phyloP scores from a whole-genome alignment of 768 basidiomycete species.

The Peribolospora baueri region DNA sequence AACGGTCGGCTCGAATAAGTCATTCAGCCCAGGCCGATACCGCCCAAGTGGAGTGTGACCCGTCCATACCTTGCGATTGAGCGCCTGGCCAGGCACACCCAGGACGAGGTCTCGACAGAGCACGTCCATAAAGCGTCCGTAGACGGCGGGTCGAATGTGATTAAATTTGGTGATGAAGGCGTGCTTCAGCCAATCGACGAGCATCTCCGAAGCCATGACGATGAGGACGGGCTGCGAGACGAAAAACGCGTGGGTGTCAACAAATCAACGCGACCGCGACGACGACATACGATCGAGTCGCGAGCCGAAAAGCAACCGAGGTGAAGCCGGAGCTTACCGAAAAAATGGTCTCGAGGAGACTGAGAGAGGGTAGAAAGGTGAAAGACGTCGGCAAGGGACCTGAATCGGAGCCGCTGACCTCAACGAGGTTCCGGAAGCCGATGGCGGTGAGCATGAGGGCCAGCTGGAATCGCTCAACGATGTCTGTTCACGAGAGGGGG shows the following conservation, averaged over 20 bases:
- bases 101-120: slow-evolving; percentile 72
- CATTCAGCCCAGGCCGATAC: background rate
- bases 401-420: slow-evolving; percentile 72
- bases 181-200: slow-evolving; percentile 97
- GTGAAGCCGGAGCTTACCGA: slow-evolving; percentile 30
- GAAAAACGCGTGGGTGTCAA: background rate
- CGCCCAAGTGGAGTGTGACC: background rate
- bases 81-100: slow-evolving; percentile 39
- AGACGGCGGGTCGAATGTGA: slow-evolving; percentile 82
- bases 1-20: background rate
- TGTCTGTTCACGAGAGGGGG: slow-evolving; percentile 32
- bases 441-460: slow-evolving; percentile 73
- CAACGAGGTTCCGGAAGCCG: slow-evolving; percentile 81
- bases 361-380: slow-evolving; percentile 11
- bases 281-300: no score
- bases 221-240: slow-evolving; percentile 55
- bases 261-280: slow-evolving; percentile 15
- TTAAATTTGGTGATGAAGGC: slow-evolving; percentile 99
- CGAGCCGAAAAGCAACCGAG: no score
- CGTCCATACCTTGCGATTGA: slow-evolving; percentile 42
- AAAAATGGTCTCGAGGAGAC: slow-evolving; percentile 41
- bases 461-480: slow-evolving; percentile 88
- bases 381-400: slow-evolving; percentile 35
- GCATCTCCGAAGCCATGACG: slow-evolving; percentile 71
- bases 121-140: slow-evolving; percentile 84